Evolutionary conservation across 768 basidiomycete species (phyloP).

Genomic region (Lactarius akahatsu): DNA sequence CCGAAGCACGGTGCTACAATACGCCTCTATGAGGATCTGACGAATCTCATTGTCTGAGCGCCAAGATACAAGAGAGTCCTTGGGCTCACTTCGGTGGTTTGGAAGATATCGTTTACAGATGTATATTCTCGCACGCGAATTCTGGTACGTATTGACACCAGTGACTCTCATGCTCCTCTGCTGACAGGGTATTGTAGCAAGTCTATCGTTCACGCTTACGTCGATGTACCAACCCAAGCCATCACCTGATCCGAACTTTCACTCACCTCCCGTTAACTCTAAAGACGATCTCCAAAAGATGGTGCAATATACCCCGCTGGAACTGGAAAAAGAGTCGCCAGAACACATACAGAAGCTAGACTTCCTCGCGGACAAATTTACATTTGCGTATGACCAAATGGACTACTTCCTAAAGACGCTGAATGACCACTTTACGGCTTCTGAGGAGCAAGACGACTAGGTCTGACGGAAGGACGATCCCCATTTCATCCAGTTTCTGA

Average conservation of each 20-base stretch:
- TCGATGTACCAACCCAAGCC: constrained; percentile 19
- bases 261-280: constrained; percentile 36
- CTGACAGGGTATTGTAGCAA: constrained; percentile 11
- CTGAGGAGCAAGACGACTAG: constrained; percentile 36
- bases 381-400: constrained; percentile 66
- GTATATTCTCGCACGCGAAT: constrained; percentile 55
- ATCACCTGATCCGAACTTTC: constrained; percentile 35
- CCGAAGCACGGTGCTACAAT: constrained; percentile 61
- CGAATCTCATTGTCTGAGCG: constrained; percentile 70
- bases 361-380: constrained; percentile 63
- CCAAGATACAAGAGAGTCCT: constrained; percentile 49
- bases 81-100: constrained; percentile 40
- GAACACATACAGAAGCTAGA: constrained; percentile 59
- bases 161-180: not conserved
- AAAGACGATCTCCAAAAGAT: constrained; percentile 45
- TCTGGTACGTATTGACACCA: not conserved
- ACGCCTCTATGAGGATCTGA: constrained; percentile 82
- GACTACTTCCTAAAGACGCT: constrained; percentile 65
- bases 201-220: constrained; percentile 47
- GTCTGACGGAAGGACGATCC: constrained; percentile 33
- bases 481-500: not conserved
- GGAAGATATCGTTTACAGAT: constrained; percentile 64
- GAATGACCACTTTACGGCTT: constrained; percentile 47
- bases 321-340: constrained; percentile 59
- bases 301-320: constrained; percentile 61